phyloP scores from a whole-genome alignment of 306 rosid genomes.

The Vigna reflexopilosa region DNA sequence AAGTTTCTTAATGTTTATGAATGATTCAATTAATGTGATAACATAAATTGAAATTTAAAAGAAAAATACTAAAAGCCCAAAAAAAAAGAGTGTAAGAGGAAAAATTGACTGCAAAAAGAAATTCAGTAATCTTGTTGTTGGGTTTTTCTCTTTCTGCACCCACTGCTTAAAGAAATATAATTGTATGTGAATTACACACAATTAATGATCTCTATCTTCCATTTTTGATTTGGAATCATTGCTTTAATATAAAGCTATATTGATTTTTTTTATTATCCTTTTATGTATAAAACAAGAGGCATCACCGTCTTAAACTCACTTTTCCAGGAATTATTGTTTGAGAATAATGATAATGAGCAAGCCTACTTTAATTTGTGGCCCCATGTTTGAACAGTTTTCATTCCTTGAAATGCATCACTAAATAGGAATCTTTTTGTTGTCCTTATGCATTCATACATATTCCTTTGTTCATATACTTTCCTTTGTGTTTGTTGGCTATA shows the following conservation, averaged over 20 bases:
- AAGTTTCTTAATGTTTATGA: too few relatives aligned
- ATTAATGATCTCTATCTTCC: neutral
- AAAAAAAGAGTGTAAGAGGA: too few relatives aligned
- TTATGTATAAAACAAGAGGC: slow-evolving; percentile 33
- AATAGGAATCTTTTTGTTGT: slow-evolving; percentile 6
- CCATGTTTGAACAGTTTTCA: slow-evolving; percentile 11
- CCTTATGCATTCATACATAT: slow-evolving; percentile 4
- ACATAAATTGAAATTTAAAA: too few relatives aligned
- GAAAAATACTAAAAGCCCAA: too few relatives aligned
- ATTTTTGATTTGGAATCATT: slow-evolving; percentile 38
- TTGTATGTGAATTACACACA: too few relatives aligned
- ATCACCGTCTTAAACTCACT: slow-evolving; percentile 23
- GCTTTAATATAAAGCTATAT: slow-evolving; percentile 25
- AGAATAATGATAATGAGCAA: slow-evolving; percentile 10
- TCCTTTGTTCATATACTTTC: neutral
- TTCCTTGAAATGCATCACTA: slow-evolving; percentile 12
- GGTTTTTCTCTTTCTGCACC: too few relatives aligned
- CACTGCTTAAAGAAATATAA: too few relatives aligned
- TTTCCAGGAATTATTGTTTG: slow-evolving; percentile 23
- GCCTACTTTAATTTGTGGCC: slow-evolving; percentile 34
- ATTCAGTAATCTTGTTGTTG: too few relatives aligned
- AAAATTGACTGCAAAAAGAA: too few relatives aligned
- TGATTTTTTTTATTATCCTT: slow-evolving; percentile 29
- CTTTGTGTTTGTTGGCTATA: neutral
- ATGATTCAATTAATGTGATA: too few relatives aligned